Evolutionary conservation across 2,329 filamentous ascomycete species (phyloP).

Genomic region (Colletotrichum higginsianum): DNA sequence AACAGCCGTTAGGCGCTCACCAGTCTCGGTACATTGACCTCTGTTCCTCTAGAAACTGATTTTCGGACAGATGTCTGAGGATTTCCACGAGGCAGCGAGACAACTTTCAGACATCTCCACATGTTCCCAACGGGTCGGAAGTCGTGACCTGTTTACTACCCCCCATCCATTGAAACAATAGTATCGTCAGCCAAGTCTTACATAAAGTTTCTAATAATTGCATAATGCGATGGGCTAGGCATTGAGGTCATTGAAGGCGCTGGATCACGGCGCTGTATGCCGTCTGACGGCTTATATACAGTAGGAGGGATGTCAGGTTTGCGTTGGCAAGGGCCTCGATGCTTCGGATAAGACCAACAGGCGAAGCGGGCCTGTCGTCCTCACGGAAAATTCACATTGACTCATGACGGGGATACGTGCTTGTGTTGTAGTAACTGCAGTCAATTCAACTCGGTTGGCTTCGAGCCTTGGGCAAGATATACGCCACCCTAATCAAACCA

Average conservation of each 20-base stretch:
- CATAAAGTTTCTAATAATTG: background rate
- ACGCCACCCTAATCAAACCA: background rate
- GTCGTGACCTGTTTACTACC: too few species aligned
- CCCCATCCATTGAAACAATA: too few species aligned
- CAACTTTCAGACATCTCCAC: background rate
- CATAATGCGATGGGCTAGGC: background rate
- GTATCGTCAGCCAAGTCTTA: too few species aligned
- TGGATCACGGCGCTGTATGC: constrained; percentile 63
- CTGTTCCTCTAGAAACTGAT: background rate
- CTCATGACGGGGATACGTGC: constrained; percentile 50
- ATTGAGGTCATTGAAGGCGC: background rate
- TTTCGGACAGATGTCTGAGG: background rate
- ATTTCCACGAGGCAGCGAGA: constrained; percentile 5
- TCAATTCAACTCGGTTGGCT: background rate
- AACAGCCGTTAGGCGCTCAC: background rate
- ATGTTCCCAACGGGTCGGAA: background rate
- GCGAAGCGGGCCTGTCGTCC: constrained; percentile 58
- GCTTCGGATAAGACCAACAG: constrained; percentile 60
- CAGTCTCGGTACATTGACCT: background rate
- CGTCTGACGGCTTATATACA: constrained; percentile 66
- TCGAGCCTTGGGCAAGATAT: background rate
- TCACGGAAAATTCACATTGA: constrained; percentile 66
- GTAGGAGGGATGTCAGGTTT: constrained; percentile 62
- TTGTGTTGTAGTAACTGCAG: background rate
- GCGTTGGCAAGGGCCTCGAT: constrained; percentile 52